Conservation (phyloP, 345 rosid species). For the Boechera divaricarpa region DNA sequence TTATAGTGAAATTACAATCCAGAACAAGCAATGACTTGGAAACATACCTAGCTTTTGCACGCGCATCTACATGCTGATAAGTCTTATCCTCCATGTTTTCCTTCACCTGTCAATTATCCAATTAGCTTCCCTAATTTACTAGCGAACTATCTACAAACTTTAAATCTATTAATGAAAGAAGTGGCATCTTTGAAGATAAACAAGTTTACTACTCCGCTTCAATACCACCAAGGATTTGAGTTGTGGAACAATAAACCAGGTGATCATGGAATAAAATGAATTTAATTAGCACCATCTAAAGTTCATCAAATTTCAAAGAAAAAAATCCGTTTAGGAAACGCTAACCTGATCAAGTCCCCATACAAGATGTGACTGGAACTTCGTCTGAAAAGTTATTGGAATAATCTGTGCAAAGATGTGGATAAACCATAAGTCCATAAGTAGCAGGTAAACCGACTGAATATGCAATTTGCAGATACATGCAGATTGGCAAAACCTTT, state of each 20-base stretch:
- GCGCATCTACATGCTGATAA: conserved; percentile 59
- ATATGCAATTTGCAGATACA: conserved; percentile 22
- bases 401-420: conserved; percentile 60
- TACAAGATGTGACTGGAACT: conserved; percentile 86
- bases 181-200: background rate
- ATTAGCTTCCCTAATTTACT: conserved; percentile 11
- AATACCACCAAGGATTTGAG: conserved; percentile 12
- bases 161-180: background rate
- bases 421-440: conserved; percentile 14
- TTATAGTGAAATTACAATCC: background rate
- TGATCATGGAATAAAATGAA: conserved; percentile 14
- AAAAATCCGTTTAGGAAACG: background rate
- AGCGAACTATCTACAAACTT: conserved; percentile 16
- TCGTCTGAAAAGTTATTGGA: conserved; percentile 80
- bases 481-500: background rate
- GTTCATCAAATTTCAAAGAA: background rate
- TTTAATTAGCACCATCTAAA: background rate
- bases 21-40: background rate
- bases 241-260: conserved; percentile 1
- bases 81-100: conserved; percentile 49
- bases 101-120: conserved; percentile 55
- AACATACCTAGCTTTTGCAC: conserved; percentile 33
- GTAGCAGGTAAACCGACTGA: background rate
- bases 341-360: conserved; percentile 93
- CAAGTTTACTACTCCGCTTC: conserved; percentile 6